Conservation (phyloP, 225 moss, liverwort and hornwort species). For the Antitrichia curtipendula region DNA sequence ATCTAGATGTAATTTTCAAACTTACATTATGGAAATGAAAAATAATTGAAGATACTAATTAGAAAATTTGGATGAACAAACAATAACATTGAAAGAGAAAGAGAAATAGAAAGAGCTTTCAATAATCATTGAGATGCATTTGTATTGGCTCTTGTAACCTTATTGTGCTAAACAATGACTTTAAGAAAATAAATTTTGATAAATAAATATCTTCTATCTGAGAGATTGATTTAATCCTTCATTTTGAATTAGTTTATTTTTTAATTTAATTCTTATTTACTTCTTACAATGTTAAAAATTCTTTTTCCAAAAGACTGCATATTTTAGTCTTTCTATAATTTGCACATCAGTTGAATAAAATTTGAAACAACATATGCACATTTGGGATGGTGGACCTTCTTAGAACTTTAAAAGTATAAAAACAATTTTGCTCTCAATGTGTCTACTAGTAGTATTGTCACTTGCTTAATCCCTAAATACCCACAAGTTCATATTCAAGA, state of each 20-base stretch:
- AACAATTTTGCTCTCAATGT: not conserved
- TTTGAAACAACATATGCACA: not conserved
- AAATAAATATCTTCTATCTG: no score
- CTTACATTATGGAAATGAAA: not conserved
- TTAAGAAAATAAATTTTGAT: no score
- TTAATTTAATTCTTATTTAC: not conserved
- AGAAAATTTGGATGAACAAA: not conserved
- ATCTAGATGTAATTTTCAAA: not conserved
- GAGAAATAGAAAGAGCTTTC: rapidly evolving
- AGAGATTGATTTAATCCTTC: not conserved
- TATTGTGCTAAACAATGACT: no score
- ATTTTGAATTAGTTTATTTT: not conserved
- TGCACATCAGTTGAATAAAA: not conserved
- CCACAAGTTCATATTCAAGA: rapidly evolving
- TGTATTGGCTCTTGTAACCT: not conserved
- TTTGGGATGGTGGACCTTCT: not conserved
- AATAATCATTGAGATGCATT: not conserved
- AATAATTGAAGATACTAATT: not conserved
- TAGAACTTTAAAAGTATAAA: not conserved
- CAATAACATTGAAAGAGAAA: not conserved
- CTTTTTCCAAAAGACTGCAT: no score
- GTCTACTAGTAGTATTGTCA: not conserved
- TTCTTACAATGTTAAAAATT: not conserved
- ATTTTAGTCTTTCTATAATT: not conserved
- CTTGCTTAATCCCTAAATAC: not conserved